Conservation (phyloP, 108 stramenopile species). For the Nitzschia sp. region DNA sequence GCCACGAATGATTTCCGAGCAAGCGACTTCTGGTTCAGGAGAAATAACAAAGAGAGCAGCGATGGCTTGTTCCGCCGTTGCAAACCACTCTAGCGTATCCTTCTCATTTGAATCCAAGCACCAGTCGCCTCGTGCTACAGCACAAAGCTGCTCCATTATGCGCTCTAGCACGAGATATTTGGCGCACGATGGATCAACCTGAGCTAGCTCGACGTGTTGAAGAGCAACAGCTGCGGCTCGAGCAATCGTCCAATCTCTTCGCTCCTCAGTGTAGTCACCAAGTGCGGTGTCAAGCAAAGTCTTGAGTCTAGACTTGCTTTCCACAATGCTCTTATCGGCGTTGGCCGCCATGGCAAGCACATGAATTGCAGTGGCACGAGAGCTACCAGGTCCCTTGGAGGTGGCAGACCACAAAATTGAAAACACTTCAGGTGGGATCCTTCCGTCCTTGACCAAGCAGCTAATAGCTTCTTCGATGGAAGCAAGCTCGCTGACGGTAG, state of each 20-base stretch:
- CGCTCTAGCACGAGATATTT: slow-evolving; percentile 75
- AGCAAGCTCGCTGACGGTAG: slow-evolving; percentile 86
- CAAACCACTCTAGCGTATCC: slow-evolving; percentile 87
- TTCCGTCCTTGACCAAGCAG: slow-evolving; percentile 73
- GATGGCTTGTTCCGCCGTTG: slow-evolving; percentile 85
- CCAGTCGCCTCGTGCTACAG: slow-evolving; percentile 86
- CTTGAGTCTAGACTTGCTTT: slow-evolving; percentile 81
- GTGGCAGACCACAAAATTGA: slow-evolving; percentile 78
- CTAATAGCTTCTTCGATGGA: slow-evolving; percentile 94
- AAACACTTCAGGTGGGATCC: slow-evolving; percentile 82
- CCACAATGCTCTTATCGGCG: slow-evolving; percentile 82
- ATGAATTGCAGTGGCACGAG: slow-evolving; percentile 78
- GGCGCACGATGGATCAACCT: slow-evolving; percentile 65
- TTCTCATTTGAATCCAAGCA: slow-evolving; percentile 59
- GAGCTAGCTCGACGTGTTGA: slow-evolving; percentile 67
- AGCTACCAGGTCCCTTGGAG: slow-evolving; percentile 47
- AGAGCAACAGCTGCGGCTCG: slow-evolving; percentile 79
- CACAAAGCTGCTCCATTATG: slow-evolving; percentile 74
- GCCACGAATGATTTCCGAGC: slow-evolving; percentile 74
- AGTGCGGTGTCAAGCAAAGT: slow-evolving; percentile 77
- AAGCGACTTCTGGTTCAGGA: slow-evolving; percentile 72
- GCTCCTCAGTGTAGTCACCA: slow-evolving; percentile 76
- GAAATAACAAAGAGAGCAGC: slow-evolving; percentile 79
- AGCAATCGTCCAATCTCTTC: slow-evolving; percentile 78
- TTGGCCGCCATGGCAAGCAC: slow-evolving; percentile 90